These are phyloP conservation scores for Butyriboletus loyo DNA, from an alignment of 768 basidiomycete genomes.

Conservation along the genomic window DNA sequence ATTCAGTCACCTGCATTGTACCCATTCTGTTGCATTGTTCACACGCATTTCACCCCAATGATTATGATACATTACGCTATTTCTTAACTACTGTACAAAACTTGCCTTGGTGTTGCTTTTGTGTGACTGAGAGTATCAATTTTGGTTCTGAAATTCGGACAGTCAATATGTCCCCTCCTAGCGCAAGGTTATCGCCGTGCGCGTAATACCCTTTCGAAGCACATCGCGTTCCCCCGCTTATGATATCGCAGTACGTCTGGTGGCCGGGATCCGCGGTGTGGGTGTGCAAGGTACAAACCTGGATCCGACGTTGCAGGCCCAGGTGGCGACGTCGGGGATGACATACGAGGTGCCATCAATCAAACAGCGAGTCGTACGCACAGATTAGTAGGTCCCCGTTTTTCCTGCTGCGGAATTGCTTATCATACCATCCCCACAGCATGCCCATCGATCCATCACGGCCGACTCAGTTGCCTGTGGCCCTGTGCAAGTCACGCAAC, in stretches of 20 bases:
- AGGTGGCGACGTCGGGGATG: no score
- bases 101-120: conserved; percentile 7
- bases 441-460: conserved; percentile 14
- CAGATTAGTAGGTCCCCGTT: no score
- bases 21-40: conserved; percentile 32
- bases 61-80: conserved; percentile 34
- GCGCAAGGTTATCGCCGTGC: neutral
- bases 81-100: conserved; percentile 32
- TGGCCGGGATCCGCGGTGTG: conserved; percentile 18
- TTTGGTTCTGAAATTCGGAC: conserved; percentile 9
- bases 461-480: conserved; percentile 8
- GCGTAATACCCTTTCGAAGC: neutral
- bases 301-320: conserved; percentile 5
- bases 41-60: conserved; percentile 25
- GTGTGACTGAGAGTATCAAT: conserved; percentile 9
- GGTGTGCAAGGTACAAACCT: conserved; percentile 8
- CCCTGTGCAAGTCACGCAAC: conserved; percentile 3
- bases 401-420: conserved; percentile 2
- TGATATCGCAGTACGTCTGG: neutral
- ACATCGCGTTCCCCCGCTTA: conserved; percentile 11
- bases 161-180: conserved; percentile 5
- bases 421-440: conserved; percentile 14
- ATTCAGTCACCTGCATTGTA: conserved; percentile 35
- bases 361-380: conserved; percentile 3
- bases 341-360: conserved; percentile 1